Percentiles rank a stretch among this genome's conserved stretches.
Conservation (phyloP, 495 filamentous ascomycete genomes). For the Lophiostoma macrostomum region DNA sequence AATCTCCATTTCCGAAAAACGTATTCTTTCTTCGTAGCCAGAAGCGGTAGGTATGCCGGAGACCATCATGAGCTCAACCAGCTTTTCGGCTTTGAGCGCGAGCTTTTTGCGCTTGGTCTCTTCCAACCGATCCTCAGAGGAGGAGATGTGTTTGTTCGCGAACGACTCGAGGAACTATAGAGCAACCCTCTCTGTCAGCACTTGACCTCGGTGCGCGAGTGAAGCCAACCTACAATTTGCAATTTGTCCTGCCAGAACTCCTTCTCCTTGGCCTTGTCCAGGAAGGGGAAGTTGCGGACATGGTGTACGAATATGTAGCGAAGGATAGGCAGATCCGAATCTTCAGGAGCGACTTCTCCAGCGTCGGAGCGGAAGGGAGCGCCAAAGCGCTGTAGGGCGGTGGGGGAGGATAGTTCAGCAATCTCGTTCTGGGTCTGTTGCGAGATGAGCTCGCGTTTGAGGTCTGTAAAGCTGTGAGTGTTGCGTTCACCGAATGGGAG, state of each 20-base stretch:
- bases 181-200: not conserved
- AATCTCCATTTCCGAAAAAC: slow-evolving; percentile 94
- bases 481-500: not conserved
- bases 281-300: slow-evolving; percentile 94
- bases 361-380: slow-evolving; percentile 90
- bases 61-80: slow-evolving; percentile 99
- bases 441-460: slow-evolving; percentile 91
- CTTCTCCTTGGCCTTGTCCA: slow-evolving; percentile 93
- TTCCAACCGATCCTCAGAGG: slow-evolving; percentile 90
- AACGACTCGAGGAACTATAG: slow-evolving; percentile 91
- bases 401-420: slow-evolving; percentile 85
- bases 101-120: slow-evolving; percentile 94
- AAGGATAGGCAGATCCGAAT: slow-evolving; percentile 90
- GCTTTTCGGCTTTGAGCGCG: slow-evolving; percentile 86
- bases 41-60: slow-evolving; percentile 93
- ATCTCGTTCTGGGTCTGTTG: slow-evolving; percentile 89
- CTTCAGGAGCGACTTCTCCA: slow-evolving; percentile 88
- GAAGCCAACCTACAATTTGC: slow-evolving; percentile 69
- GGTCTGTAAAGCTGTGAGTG: slow-evolving; percentile 58
- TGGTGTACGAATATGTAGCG: slow-evolving; percentile 98
- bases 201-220: not conserved
- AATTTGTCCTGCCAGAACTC: slow-evolving; percentile 99
- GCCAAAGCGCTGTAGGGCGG: slow-evolving; percentile 89
- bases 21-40: slow-evolving; percentile 93
- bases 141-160: slow-evolving; percentile 95